Evolutionary conservation across 1,139 yeast species (phyloP).

Genomic region (Suhomyces guaymorum): DNA sequence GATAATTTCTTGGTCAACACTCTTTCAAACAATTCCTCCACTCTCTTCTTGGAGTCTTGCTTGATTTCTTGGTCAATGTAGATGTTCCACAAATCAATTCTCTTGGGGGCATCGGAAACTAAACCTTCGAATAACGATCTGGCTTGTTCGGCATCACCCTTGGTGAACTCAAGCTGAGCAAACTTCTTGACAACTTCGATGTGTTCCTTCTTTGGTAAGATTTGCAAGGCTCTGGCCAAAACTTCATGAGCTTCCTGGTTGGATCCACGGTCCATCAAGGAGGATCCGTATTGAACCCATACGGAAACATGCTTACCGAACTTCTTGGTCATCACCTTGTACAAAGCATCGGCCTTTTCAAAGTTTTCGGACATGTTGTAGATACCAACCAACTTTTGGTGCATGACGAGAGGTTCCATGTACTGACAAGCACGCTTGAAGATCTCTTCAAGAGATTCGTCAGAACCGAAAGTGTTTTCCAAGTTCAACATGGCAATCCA

Average conservation of each 20-base stretch:
- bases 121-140: constrained; percentile 93
- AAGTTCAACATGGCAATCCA: constrained; percentile 95
- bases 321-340: constrained; percentile 71
- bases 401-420: constrained; percentile 84
- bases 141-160: constrained; percentile 93
- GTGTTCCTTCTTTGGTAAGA: constrained; percentile 74
- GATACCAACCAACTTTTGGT: constrained; percentile 75
- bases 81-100: constrained; percentile 92
- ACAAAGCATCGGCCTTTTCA: constrained; percentile 69
- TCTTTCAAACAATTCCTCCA: constrained; percentile 81
- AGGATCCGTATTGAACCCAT: constrained; percentile 81
- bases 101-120: constrained; percentile 84
- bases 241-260: constrained; percentile 66
- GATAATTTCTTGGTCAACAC: constrained; percentile 66
- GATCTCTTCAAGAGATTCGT: constrained; percentile 73
- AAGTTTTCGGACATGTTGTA: constrained; percentile 71
- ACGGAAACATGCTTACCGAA: constrained; percentile 70
- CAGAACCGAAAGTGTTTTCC: constrained; percentile 90
- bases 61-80: constrained; percentile 92
- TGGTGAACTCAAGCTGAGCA: constrained; percentile 82
- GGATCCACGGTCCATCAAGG: constrained; percentile 60
- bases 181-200: constrained; percentile 82
- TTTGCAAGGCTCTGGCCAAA: constrained; percentile 70
- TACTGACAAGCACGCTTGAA: constrained; percentile 85
- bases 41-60: constrained; percentile 53